Evolutionary conservation across 441 rosid genomes (phyloP).

Genomic region (Codiaeum variegatum): DNA sequence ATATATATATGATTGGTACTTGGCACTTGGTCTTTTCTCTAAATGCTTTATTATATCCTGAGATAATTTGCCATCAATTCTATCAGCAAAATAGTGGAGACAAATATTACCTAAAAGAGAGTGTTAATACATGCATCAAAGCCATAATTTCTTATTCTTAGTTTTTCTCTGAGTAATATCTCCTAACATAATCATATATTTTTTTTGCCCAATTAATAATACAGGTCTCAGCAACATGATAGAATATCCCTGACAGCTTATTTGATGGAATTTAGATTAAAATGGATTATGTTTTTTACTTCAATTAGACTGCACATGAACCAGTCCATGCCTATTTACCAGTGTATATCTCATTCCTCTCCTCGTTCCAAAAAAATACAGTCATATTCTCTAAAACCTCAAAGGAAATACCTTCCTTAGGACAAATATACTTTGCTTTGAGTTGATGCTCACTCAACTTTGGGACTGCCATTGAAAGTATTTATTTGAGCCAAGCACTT

Average conservation of each 20-base stretch:
- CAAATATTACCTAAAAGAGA: no score
- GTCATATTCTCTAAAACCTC: conserved; percentile 97
- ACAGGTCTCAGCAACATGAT: conserved; percentile 51
- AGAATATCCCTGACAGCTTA: not conserved
- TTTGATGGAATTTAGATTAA: not conserved
- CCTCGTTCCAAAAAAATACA: conserved; percentile 88
- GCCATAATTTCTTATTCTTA: no score
- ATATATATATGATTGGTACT: no score
- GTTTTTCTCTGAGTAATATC: no score
- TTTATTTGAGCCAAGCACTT: conserved; percentile 90
- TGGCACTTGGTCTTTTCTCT: no score
- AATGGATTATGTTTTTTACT: conserved; percentile 10
- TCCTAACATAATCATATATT: no score
- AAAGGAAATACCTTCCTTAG: conserved; percentile 54
- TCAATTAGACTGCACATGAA: conserved; percentile 92
- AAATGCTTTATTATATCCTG: no score
- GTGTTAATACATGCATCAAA: no score
- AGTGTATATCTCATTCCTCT: conserved; percentile 90
- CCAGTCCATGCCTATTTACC: conserved; percentile 85
- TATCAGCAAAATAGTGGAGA: no score
- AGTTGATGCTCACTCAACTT: conserved; percentile 34
- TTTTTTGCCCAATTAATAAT: no score
- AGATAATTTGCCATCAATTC: no score
- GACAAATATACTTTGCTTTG: conserved; percentile 26
- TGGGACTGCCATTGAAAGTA: conserved; percentile 48